phyloP scores from a whole-genome alignment of 2,329 filamentous ascomycete species.

The Trichoderma koningii region DNA sequence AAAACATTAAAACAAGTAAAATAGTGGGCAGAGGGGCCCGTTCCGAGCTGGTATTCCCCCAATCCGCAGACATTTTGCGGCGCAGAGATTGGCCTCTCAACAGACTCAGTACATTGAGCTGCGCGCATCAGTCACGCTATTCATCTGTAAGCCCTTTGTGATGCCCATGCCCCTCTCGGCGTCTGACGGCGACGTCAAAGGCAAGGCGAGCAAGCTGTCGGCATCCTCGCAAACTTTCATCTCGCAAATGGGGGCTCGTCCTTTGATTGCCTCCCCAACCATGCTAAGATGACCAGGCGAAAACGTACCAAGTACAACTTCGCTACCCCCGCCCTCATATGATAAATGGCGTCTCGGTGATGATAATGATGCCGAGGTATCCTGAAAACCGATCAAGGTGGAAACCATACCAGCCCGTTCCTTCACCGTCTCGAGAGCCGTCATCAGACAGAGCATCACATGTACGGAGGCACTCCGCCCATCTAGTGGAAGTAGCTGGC shows the following conservation, averaged over 20 bases:
- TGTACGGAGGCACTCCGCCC: conserved; percentile 32
- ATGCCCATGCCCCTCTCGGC: neutral
- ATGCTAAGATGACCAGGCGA: neutral
- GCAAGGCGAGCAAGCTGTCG: neutral
- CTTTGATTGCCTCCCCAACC: neutral
- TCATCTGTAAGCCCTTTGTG: neutral
- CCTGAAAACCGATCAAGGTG: conserved; percentile 30
- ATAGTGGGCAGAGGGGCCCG: conserved; percentile 22
- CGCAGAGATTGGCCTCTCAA: conserved; percentile 1
- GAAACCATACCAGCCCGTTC: neutral
- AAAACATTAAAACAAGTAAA: conserved; percentile 27
- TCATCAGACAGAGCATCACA: conserved; percentile 22
- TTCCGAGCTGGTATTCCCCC: conserved; percentile 11
- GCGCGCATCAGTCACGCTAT: conserved; percentile 2
- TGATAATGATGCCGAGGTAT: conserved; percentile 28
- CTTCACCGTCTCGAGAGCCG: conserved; percentile 1
- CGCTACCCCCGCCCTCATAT: neutral
- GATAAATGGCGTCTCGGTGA: conserved; percentile 4
- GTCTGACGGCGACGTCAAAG: neutral
- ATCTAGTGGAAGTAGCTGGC: conserved; percentile 45
- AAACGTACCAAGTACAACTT: conserved; percentile 8
- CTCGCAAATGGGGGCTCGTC: neutral
- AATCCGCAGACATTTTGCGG: neutral
- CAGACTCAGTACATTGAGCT: neutral
- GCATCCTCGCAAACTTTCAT: neutral